Percentiles rank a stretch among this genome's conserved stretches.
phyloP scores from a whole-genome alignment of 2,329 filamentous ascomycete genomes.

The Curvularia sp. region DNA sequence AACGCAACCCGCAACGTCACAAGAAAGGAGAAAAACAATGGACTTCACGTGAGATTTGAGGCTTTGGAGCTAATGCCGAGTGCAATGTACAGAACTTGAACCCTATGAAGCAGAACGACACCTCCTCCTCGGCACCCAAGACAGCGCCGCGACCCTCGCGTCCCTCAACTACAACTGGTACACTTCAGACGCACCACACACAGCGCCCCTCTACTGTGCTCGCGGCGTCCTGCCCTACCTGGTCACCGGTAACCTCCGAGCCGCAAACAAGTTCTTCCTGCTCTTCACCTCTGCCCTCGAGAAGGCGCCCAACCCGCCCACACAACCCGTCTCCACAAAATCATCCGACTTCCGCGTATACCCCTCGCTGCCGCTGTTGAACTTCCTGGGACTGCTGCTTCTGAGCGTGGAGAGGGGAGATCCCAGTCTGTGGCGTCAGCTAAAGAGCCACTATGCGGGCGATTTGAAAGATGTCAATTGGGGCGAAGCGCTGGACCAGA shows the following conservation, averaged over 20 bases:
- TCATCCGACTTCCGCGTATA: conserved; percentile 81
- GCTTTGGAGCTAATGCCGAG: background rate
- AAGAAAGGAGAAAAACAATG: background rate
- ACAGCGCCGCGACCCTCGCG: conserved; percentile 81
- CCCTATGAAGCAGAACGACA: conserved; percentile 93
- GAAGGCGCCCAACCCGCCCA: conserved; percentile 68
- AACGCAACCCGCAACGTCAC: background rate
- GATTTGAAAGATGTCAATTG: conserved; percentile 82
- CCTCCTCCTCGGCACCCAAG: conserved; percentile 84
- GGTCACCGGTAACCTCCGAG: conserved; percentile 86
- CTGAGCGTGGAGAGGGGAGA: conserved; percentile 81
- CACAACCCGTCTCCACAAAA: conserved; percentile 80
- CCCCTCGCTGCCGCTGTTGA: conserved; percentile 89
- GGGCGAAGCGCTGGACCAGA: conserved; percentile 80
- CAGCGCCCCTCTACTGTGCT: conserved; percentile 83
- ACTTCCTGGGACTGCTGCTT: conserved; percentile 87
- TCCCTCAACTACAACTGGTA: conserved; percentile 95
- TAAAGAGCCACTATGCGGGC: conserved; percentile 79
- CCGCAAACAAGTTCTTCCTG: conserved; percentile 82
- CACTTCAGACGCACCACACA: conserved; percentile 83
- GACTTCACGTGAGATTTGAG: background rate
- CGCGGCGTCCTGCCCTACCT: conserved; percentile 91
- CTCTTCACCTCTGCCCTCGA: conserved; percentile 74
- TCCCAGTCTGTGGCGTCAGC: conserved; percentile 79
- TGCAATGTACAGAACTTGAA: conserved; percentile 72